Conservation (phyloP, 1,139 yeast species). For the Pichia sp. region DNA sequence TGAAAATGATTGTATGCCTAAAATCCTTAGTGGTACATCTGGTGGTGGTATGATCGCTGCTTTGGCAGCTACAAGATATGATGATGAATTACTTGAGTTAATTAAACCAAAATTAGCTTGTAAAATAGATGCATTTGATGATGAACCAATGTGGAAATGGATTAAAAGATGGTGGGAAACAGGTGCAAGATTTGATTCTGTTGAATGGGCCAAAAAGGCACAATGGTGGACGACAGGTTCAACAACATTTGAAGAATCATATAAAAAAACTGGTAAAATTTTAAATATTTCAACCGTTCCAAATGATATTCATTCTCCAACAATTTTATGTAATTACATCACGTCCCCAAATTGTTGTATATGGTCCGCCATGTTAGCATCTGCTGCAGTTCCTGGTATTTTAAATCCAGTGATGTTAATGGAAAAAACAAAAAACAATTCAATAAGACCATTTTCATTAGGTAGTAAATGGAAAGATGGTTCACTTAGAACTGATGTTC, state of each 20-base stretch:
- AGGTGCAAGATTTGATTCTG: slow-evolving; percentile 73
- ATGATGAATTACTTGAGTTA: slow-evolving; percentile 53
- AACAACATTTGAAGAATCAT: slow-evolving; percentile 66
- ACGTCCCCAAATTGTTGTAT: slow-evolving; percentile 80
- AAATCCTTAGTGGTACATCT: slow-evolving; percentile 69
- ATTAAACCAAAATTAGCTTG: slow-evolving; percentile 58
- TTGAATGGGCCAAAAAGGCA: slow-evolving; percentile 66
- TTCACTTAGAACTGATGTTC: slow-evolving; percentile 64
- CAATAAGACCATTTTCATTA: slow-evolving; percentile 59
- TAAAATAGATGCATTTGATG: slow-evolving; percentile 68
- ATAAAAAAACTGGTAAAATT: slow-evolving; percentile 59
- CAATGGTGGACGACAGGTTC: slow-evolving; percentile 71
- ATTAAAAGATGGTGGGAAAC: slow-evolving; percentile 61
- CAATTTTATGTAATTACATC: slow-evolving; percentile 66
- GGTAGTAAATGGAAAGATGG: slow-evolving; percentile 79
- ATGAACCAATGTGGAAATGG: slow-evolving; percentile 53
- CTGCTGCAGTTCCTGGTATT: slow-evolving; percentile 83
- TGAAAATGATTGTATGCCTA: slow-evolving; percentile 61
- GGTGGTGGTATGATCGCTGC: slow-evolving; percentile 85
- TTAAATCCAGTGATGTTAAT: slow-evolving; percentile 73
- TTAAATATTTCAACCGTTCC: slow-evolving; percentile 76
- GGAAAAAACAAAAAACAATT: slow-evolving; percentile 49
- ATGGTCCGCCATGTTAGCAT: slow-evolving; percentile 72
- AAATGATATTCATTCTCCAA: slow-evolving; percentile 78
- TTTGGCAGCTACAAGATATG: slow-evolving; percentile 61